Evolutionary conservation across 1,284 basidiomycete species (phyloP), one percentile per base, ranked within the genome.

Genomic region (Melanopsichium pennsylvanicum): DNA sequence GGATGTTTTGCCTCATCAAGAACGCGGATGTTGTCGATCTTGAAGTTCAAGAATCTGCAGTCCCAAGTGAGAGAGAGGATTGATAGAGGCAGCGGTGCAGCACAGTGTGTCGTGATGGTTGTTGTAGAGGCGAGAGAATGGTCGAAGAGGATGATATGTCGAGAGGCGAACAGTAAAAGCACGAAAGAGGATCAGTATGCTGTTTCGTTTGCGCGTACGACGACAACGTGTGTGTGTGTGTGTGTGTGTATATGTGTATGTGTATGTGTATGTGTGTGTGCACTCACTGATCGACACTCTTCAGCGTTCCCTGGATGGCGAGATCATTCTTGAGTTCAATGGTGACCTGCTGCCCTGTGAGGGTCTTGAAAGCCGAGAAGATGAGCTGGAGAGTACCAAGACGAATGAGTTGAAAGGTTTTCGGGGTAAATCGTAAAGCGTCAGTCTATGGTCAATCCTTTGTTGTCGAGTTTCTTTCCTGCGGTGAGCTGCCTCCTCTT

Each of bases 291-390:
- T 97, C 95, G 40, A 98, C 95, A 44, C 92, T 95, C 85, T 96
- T 97, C 75, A 99, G 84, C 19, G 93, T 91, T 3, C 96, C 96
- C 12, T 92, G 93, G 81, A 98, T 95, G 16, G 91, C 93, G 48
- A 98, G 88, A 83, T 98, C 95, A 84, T 99, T 99, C 85, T 99
- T 98, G 78, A 99, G 89, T 83, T 99, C 95, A 74, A 98, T 93
- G 15, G 93, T 96, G 35, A 75, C 71, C 74, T 89, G 88, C 81
- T 97, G 94, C 83, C 96, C 94, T 4, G 95, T 97, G 44, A 99
- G 88, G 13, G 95, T 98, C 84, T 98, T 98, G 89, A 99, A 98
- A 37, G 97, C 93, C 41, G 92, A 94, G 84, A 95, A 95, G 76
- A 95, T 95, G 75, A 95, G 88, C 93, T 94, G 79, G 11, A 33